phyloP scores from a whole-genome alignment of 1,284 basidiomycete species.

The Pascua sp. region DNA sequence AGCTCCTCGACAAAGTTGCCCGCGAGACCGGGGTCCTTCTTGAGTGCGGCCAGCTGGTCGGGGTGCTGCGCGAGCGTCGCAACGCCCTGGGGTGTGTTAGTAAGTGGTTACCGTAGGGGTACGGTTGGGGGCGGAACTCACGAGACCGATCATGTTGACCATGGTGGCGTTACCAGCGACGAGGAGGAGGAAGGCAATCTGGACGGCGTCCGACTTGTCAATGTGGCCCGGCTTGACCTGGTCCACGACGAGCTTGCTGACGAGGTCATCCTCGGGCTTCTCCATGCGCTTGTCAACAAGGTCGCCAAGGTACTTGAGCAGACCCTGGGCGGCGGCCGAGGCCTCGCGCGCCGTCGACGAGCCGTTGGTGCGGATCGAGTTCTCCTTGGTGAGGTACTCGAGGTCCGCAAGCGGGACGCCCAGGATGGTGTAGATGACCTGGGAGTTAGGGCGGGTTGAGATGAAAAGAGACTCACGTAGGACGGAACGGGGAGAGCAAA shows the following conservation, averaged over 20 bases:
- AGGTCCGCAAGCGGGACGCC: conserved; percentile 13
- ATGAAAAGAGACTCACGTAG: not conserved
- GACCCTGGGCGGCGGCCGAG: conserved; percentile 1
- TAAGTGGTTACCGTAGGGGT: too few species aligned
- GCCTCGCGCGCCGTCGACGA: conserved; percentile 7
- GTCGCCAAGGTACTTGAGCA: conserved; percentile 6
- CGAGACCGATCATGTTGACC: conserved; percentile 15
- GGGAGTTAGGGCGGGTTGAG: not conserved
- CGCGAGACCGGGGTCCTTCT: conserved; percentile 5
- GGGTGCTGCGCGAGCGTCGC: conserved; percentile 11
- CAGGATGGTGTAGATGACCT: conserved; percentile 14
- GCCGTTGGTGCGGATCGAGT: conserved; percentile 12
- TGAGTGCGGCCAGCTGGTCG: conserved; percentile 7
- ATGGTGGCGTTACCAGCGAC: conserved; percentile 15
- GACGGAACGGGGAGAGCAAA: conserved; percentile 12
- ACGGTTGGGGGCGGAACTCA: not conserved
- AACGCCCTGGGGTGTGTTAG: not conserved
- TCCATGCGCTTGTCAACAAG: conserved; percentile 6
- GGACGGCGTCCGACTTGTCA: conserved; percentile 7
- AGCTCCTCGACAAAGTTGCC: conserved; percentile 13
- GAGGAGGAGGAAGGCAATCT: conserved; percentile 15
- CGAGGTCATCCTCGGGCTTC: conserved; percentile 9
- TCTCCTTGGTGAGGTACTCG: conserved; percentile 10
- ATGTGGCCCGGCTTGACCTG: conserved; percentile 5
- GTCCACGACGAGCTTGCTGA: conserved; percentile 1